Percentiles rank a stretch among this genome's conserved stretches.
These are phyloP conservation scores for Nothophytophthora sp. DNA, from an alignment of 352 stramenopile species.

Conservation along the genomic window DNA sequence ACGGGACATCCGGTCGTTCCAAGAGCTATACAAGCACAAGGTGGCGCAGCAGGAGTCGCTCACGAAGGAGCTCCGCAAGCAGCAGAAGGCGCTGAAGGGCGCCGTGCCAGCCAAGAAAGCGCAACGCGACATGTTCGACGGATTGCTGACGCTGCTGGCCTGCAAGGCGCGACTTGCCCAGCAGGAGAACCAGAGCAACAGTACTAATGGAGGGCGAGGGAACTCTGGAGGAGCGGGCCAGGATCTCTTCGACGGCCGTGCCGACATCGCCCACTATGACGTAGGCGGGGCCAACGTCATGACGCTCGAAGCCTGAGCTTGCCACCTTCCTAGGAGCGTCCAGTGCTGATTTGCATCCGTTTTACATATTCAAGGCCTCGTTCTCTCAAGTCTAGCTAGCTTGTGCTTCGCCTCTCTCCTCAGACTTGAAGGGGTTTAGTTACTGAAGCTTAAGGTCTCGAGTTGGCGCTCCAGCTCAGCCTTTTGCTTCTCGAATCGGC, in stretches of 20 bases:
- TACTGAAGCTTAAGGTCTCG: conserved; percentile 26
- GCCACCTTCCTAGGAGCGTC: too few relatives aligned
- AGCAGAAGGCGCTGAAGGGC: conserved; percentile 88
- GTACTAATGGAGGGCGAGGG: conserved; percentile 9
- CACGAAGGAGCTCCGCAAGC: conserved; percentile 89
- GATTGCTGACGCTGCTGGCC: conserved; percentile 76
- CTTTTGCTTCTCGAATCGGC: conserved; percentile 48
- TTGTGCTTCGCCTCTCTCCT: conserved; percentile 7
- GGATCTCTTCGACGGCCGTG: conserved; percentile 64
- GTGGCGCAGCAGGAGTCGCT: conserved; percentile 90
- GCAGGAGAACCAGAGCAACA: conserved; percentile 22
- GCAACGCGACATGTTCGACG: conserved; percentile 88
- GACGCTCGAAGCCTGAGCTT: conserved; percentile 75
- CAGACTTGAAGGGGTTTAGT: conserved; percentile 6
- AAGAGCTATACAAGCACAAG: conserved; percentile 93
- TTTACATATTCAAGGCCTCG: neutral
- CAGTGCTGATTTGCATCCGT: conserved; percentile 10
- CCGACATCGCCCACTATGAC: conserved; percentile 78
- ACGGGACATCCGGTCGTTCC: conserved; percentile 86
- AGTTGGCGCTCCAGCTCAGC: conserved; percentile 51
- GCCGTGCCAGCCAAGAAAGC: conserved; percentile 71
- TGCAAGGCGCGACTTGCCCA: conserved; percentile 72
- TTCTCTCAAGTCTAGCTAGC: conserved; percentile 1
- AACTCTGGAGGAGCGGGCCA: conserved; percentile 16
- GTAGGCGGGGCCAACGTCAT: conserved; percentile 84